A percentile compares a stretch with the other conserved stretches of the same genome.
Evolutionary conservation across 73 alveolate genomes (phyloP).

Genomic region (Paramecium bursaria): DNA sequence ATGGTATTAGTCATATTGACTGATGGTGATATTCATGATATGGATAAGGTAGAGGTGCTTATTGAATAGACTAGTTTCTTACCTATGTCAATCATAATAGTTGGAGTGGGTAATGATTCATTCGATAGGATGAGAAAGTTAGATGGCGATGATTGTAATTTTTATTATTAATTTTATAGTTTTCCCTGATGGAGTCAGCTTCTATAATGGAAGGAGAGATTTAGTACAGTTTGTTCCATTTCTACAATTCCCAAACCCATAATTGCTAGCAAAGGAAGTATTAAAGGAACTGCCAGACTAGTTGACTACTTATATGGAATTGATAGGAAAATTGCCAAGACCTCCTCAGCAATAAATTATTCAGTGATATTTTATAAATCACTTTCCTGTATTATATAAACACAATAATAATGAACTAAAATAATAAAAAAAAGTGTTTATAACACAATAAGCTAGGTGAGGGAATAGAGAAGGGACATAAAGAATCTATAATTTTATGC

Average conservation of each 20-base stretch:
- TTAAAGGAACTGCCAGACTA: slow-evolving; percentile 84
- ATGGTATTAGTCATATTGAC: slow-evolving; percentile 84
- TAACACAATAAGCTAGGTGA: too few relatives aligned
- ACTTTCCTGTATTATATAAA: too few relatives aligned
- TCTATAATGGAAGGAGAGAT: slow-evolving; percentile 84
- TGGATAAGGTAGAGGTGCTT: slow-evolving; percentile 76
- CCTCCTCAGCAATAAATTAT: too few relatives aligned
- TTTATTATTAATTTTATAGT: slow-evolving; percentile 59
- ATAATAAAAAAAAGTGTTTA: too few relatives aligned
- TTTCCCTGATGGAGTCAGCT: slow-evolving; percentile 61
- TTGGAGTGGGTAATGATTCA: slow-evolving; percentile 94
- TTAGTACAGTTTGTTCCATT: slow-evolving; percentile 91
- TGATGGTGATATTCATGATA: slow-evolving; percentile 94
- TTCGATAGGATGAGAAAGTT: slow-evolving; percentile 86
- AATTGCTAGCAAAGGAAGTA: slow-evolving; percentile 81
- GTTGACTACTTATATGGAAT: slow-evolving; percentile 75
- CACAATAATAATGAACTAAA: too few relatives aligned
- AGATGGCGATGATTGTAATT: slow-evolving; percentile 89
- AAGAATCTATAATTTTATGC: too few relatives aligned
- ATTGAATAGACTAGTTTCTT: slow-evolving; percentile 79
- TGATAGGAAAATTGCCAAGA: slow-evolving; percentile 65
- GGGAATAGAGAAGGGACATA: too few relatives aligned
- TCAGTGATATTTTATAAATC: too few relatives aligned
- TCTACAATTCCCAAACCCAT: slow-evolving; percentile 73
- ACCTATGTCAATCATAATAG: slow-evolving; percentile 90